phyloP scores from a whole-genome alignment of 1,284 basidiomycete species.

The Moesziomyces parantarcticus region DNA sequence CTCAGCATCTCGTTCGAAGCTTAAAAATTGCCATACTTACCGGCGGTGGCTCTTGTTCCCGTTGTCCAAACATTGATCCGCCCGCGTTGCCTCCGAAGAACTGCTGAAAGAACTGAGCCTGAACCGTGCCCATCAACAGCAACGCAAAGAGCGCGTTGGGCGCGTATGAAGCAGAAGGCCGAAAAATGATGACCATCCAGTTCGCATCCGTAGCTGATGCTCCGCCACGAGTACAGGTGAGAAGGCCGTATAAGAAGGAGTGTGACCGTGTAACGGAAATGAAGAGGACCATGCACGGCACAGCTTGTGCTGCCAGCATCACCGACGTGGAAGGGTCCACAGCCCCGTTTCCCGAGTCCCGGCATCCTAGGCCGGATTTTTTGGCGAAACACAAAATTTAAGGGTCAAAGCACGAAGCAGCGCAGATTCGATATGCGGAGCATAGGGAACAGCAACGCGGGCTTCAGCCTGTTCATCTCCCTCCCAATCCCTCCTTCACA shows the following conservation, averaged over 20 bases:
- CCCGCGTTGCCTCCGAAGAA: slow-evolving; percentile 53
- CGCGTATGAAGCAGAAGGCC: neutral
- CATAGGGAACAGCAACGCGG: no score
- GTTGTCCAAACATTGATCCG: slow-evolving; percentile 24
- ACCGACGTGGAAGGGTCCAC: neutral
- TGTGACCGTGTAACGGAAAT: neutral
- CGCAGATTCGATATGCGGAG: no score
- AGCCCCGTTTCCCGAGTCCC: neutral
- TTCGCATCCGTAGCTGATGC: no score
- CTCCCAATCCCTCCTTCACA: no score
- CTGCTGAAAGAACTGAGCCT: slow-evolving; percentile 57
- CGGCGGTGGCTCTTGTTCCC: slow-evolving; percentile 56
- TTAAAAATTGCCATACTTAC: slow-evolving; percentile 23
- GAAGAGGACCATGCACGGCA: neutral
- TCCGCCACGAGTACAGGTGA: no score
- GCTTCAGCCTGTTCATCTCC: no score
- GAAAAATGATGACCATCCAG: slow-evolving; percentile 1
- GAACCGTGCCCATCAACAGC: slow-evolving; percentile 13
- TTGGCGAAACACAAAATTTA: neutral
- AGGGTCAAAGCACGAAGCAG: neutral
- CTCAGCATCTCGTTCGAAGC: no score
- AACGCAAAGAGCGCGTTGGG: slow-evolving; percentile 12
- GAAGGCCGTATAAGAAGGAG: no score
- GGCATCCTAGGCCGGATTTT: neutral
- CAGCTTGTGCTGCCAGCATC: neutral